A percentile compares a stretch with the other conserved stretches of the same genome.
Conservation (phyloP, 2,329 filamentous ascomycete species). For the Cladosporium sp. region DNA sequence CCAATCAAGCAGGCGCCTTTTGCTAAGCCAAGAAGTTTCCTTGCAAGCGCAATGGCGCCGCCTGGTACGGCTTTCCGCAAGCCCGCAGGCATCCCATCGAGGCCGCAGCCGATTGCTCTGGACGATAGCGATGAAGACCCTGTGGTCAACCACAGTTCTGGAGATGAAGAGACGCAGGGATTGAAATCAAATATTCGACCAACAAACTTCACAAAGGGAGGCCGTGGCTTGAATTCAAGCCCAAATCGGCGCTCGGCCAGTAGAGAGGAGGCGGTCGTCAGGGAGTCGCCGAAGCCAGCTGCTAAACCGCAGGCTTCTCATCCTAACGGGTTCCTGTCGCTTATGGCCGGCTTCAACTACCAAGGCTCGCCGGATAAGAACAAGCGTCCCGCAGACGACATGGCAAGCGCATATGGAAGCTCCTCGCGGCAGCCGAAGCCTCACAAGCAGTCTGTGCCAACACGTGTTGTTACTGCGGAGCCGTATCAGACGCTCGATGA, state of each 20-base stretch:
- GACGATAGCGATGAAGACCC: constrained; percentile 45
- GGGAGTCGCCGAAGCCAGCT: constrained; percentile 25
- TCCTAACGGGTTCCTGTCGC: constrained; percentile 18
- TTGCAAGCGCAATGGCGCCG: constrained; percentile 66
- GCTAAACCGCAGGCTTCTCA: constrained; percentile 6
- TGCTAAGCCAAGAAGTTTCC: constrained; percentile 33
- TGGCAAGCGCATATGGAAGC: constrained; percentile 39
- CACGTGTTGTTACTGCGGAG: constrained; percentile 27
- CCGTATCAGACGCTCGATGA: constrained; percentile 44
- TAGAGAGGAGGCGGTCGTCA: constrained; percentile 16
- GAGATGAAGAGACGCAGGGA: constrained; percentile 31
- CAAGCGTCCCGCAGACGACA: constrained; percentile 31
- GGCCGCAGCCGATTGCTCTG: constrained; percentile 20
- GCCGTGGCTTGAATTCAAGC: constrained; percentile 28
- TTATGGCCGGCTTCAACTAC: constrained; percentile 25
- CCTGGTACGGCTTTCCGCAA: constrained; percentile 65
- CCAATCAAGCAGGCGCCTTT: constrained; percentile 22
- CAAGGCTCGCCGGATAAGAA: constrained; percentile 13
- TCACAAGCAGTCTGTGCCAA: background rate
- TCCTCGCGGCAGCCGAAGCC: constrained; percentile 22
- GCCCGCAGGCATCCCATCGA: constrained; percentile 28
- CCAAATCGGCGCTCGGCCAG: constrained; percentile 20
- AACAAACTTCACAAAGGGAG: constrained; percentile 49
- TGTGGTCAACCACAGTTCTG: constrained; percentile 24
- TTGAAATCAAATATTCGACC: constrained; percentile 56